A percentile compares a stretch with the other conserved stretches of the same genome.
phyloP scores from a whole-genome alignment of 2,329 filamentous ascomycete species.

The Alternaria arborescens region DNA sequence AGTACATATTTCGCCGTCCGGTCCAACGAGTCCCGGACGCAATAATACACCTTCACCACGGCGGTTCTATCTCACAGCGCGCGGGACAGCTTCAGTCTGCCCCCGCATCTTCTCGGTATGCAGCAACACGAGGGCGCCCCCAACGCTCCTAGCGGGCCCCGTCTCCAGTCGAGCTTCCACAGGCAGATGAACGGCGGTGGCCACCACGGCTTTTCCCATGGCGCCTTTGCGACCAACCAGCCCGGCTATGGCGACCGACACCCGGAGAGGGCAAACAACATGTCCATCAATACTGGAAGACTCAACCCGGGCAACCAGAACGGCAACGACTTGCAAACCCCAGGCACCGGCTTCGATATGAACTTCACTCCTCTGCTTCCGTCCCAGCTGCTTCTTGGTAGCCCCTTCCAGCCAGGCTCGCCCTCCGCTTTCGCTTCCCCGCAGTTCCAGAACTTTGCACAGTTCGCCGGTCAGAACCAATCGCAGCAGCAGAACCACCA shows the following conservation, averaged over 20 bases:
- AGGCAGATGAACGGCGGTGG: conserved; percentile 71
- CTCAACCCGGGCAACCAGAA: conserved; percentile 65
- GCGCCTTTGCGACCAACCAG: conserved; percentile 86
- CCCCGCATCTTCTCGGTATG: conserved; percentile 88
- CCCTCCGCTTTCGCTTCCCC: conserved; percentile 88
- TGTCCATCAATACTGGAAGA: conserved; percentile 87
- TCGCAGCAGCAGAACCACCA: conserved; percentile 67
- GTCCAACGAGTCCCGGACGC: conserved; percentile 60
- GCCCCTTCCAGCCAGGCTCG: conserved; percentile 94
- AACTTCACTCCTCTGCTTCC: conserved; percentile 96
- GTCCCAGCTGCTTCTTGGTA: conserved; percentile 91
- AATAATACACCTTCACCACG: conserved; percentile 75
- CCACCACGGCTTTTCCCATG: conserved; percentile 91
- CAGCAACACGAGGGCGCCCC: conserved; percentile 79
- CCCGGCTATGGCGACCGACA: conserved; percentile 86
- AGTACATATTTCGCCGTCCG: conserved; percentile 52
- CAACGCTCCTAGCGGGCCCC: conserved; percentile 65
- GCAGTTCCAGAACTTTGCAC: conserved; percentile 86
- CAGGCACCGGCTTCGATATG: conserved; percentile 93
- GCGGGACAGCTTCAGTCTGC: conserved; percentile 84
- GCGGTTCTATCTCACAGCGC: conserved; percentile 78
- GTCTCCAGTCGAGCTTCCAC: conserved; percentile 71
- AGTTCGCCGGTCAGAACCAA: conserved; percentile 67
- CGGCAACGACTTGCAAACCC: conserved; percentile 79
- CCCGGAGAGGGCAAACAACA: conserved; percentile 83